Base-by-base conservation (phyloP, 768 basidiomycete species). In the Termitomyces sp. region DNA sequence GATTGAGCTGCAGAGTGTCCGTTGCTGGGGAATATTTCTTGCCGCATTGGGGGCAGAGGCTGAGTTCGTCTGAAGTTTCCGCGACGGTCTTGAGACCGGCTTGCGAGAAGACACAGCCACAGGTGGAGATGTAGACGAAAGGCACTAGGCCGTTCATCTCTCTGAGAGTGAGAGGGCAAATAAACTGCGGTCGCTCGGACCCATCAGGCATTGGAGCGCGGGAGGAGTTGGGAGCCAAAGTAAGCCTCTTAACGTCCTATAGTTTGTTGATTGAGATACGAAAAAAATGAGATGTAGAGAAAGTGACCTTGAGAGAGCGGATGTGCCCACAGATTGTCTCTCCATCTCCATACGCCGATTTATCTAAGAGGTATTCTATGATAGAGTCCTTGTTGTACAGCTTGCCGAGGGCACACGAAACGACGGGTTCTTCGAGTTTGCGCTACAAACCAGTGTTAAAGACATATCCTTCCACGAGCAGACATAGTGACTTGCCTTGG, bases 331-430 rank as follows among this genome's bases (percentile, higher is more conserved):
- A 98, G 66, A 97, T 95, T 60, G 84, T 81, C 62, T 89, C 88
- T 0, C 94, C 95, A 62, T 98, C 97, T 6, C 95, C 93, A 69
- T 94, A 95, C 2, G 86, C 79, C 3, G 82, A 74, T 63, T 84
- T 86, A 70, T 96, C 90, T 16, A 98, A 74, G 33, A 98, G 78
- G 71, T 87, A 96, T 70, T 97, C 92, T 41, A 99, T 82, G 28
- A 99, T 77, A 1, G 95, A 84, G 64, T 96, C 96, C 68, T 96
- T 97, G 73, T 98, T 99, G 70, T 98, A 98, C 0, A 99, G 76
- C 70, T 95, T 96, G 11, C 97, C 97, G 0, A 98, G 79, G 0
- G 86, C 86, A 72, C 94, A 96, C 0, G 94, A 87, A 0, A 98
- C 97, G 5, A 98, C 77, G 0, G 97, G 97, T 58, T 92, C 86